Base-by-base conservation (phyloP, 805 yeast genomes). In the Lipomyces lipofer region DNA sequence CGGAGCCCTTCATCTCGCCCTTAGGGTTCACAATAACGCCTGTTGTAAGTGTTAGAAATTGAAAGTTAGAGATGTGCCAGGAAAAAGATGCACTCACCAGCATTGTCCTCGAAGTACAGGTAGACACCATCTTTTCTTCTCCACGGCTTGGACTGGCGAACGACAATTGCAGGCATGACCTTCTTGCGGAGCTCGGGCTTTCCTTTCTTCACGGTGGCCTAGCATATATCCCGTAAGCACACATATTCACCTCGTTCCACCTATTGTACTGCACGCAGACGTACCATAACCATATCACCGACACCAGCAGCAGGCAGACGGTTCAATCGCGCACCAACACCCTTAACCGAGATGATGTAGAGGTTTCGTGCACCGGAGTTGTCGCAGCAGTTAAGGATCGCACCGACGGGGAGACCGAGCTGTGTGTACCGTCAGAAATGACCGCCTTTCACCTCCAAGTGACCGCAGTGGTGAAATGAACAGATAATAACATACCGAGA, bases 1-100 rank as follows among this genome's bases (percentile, higher is more conserved):
- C 99, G 69, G 99, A 95, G 81, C 99, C 99, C 85, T 94, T 94
- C 99, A 95, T 94, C 82, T 94, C 99, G 84, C 99, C 99, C 94
- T 94, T 94, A 76, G 99, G 99, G 83, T 94, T 94, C 78, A 94
- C 99, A 75, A 94, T 94, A 78, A 95, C 99, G 86, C 99, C 99
- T 51, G 3, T 46, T 6, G 25, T 17, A 29, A 46, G 38, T 28
- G 35, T 4, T 17, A 7, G n/a, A 9, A 22, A 43, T 43, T 24
- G n/a, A 1, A 29, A 4, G 2, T 9, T 4, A 19, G n/a, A n/a
- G n/a, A n/a, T n/a, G n/a, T n/a, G n/a, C n/a, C n/a, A n/a, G n/a
- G 15, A 29, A n/a, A 12, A 24, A 35, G 2, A 13, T 9, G 13
- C 12, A 51, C 55, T 17, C 42, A 45, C 60, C 62, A 67, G 99